Evolutionary conservation across 441 rosid genomes (phyloP), one percentile per base, ranked within the genome.

Genomic region (Arabidopsis lyrata): DNA sequence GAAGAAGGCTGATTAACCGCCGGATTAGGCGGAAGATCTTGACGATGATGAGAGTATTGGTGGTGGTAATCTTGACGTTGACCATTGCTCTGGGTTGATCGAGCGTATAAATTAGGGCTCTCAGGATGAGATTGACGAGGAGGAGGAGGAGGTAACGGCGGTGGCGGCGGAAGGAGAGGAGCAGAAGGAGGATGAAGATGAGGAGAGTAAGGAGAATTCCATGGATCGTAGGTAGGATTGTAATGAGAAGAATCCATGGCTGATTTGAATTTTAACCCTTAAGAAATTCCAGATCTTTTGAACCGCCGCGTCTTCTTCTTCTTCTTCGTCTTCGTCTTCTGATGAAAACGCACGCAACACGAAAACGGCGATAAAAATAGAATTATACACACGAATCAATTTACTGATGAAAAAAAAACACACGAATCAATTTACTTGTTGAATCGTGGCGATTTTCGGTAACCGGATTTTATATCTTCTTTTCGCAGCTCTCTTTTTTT

Each of bases 161-260:
- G 79, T 7, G 70, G 79, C 24, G 74, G 79, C 24, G 60, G 74
- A 0, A 54, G 78, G 44, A 32, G 60, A 54, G 50, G 63, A 52
- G 69, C 22, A 68, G 70, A 16, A 48, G 76, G 77, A 57, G 45
- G 79, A 47, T 66, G 77, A 57, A 38, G 79, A 41, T 66, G 80
- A 63, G 83, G 52, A 32, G 86, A 64, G 64, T 83, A 54, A 16
- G 83, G 76, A 32, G 71, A 66, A 70, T 83, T 74, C 88, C 86
- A 76, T 44, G 56, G 78, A 29, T 22, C 39, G 64, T 61, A 72
- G 65, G 47, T 79, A 45, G 63, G 78, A 54, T 62, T 63, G 67
- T 74, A 74, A 56, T 78, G 77, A 38, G 84, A 79, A 70, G 84
- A 80, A 74, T 83, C 89, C 95, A 84, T 86, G 32, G 57, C 31